Percentiles rank a stretch among this genome's conserved stretches.
Conservation (phyloP, 768 basidiomycete species). For the Calocybe cyanea region DNA sequence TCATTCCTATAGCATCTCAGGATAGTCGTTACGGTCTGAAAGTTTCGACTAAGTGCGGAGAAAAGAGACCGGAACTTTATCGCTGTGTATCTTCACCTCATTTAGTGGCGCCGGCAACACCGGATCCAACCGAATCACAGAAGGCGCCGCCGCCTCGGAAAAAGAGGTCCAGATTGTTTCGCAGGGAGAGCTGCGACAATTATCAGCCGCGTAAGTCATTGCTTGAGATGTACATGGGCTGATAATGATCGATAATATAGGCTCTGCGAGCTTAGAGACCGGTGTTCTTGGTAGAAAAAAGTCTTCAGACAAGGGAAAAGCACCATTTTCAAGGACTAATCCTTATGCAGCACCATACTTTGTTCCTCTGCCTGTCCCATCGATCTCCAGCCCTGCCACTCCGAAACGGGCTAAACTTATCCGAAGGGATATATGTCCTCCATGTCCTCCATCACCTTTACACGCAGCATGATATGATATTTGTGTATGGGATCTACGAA, state of each 20-base stretch:
- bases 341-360: conserved; percentile 67
- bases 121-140: neutral
- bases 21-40: conserved; percentile 17
- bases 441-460: conserved; percentile 4
- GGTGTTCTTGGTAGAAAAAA: conserved; percentile 13
- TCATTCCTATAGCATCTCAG: conserved; percentile 11
- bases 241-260: neutral
- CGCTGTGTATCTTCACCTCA: conserved; percentile 20
- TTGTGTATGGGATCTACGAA: too few species aligned
- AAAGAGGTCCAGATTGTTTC: conserved; percentile 16
- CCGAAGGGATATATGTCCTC: conserved; percentile 18
- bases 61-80: conserved; percentile 21
- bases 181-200: conserved; percentile 18
- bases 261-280: conserved; percentile 2
- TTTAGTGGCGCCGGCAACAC: conserved; percentile 11
- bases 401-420: conserved; percentile 16
- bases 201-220: conserved; percentile 7
- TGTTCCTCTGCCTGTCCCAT: conserved; percentile 42
- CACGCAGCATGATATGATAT: too few species aligned
- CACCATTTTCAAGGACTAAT: conserved; percentile 39
- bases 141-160: conserved; percentile 9
- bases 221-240: neutral
- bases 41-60: conserved; percentile 22
- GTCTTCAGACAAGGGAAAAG: conserved; percentile 30
- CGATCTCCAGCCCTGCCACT: conserved; percentile 7